phyloP scores from a whole-genome alignment of 345 rosid genomes.

The Populus deltoides region DNA sequence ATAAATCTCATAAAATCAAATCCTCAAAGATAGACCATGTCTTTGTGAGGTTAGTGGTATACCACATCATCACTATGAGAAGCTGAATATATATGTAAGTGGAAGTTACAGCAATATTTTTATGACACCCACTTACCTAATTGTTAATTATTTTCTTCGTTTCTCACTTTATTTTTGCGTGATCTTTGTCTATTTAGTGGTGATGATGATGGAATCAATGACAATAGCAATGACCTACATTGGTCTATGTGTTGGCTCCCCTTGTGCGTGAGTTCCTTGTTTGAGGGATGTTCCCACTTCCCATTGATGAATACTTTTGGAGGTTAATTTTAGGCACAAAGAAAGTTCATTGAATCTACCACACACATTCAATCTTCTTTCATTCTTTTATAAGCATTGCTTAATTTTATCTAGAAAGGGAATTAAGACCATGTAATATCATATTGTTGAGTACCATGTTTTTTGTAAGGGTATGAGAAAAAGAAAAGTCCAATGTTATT shows the following conservation, averaged over 20 bases:
- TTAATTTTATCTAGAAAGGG: neutral
- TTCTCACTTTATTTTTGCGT: neutral
- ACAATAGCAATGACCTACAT: neutral
- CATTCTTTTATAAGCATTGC: neutral
- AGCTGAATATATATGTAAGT: constrained; percentile 10
- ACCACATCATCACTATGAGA: constrained; percentile 2
- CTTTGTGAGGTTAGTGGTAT: constrained; percentile 1
- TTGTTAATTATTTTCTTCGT: neutral
- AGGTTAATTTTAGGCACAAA: neutral
- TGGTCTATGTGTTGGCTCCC: constrained; percentile 2
- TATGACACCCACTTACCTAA: constrained; percentile 5
- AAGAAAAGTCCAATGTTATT: no score
- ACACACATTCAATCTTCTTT: no score
- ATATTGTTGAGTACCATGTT: neutral
- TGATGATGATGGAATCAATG: neutral
- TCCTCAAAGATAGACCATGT: neutral
- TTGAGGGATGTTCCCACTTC: neutral
- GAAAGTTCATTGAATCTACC: neutral
- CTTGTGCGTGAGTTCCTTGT: neutral
- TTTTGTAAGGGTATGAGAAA: no score
- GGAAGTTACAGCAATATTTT: constrained; percentile 8
- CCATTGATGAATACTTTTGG: neutral
- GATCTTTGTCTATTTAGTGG: neutral
- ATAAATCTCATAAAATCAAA: neutral
- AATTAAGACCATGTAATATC: no score